These are phyloP conservation scores for Pleurotus citrinopileatus DNA, from an alignment of 768 basidiomycete genomes.

Conservation along the genomic window DNA sequence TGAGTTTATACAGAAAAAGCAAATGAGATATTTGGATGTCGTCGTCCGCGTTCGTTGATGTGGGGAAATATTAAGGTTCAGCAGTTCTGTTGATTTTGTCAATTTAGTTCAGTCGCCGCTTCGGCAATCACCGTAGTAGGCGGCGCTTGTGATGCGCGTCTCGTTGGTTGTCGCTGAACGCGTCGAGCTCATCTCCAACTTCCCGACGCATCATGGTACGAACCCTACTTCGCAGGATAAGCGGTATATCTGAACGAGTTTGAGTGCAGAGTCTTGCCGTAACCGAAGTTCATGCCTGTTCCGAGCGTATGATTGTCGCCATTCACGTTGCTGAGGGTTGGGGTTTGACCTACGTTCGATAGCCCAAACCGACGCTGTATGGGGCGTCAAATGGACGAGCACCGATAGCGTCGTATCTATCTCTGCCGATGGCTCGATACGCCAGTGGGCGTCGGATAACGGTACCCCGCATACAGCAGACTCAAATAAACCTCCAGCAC, in stretches of 20 bases:
- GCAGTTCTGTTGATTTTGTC: constrained; percentile 22
- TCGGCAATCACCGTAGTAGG: constrained; percentile 47
- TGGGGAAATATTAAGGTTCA: constrained; percentile 59
- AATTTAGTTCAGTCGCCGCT: constrained; percentile 49
- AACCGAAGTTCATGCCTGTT: constrained; percentile 67
- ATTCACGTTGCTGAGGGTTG: constrained; percentile 19
- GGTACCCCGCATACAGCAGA: constrained; percentile 57
- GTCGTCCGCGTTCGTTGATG: constrained; percentile 97
- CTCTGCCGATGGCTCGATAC: constrained; percentile 76
- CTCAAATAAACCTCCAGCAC: constrained; percentile 55
- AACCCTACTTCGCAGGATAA: too few relatives aligned
- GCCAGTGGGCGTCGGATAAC: constrained; percentile 66
- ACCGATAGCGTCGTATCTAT: constrained; percentile 64
- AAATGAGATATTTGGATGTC: constrained; percentile 54
- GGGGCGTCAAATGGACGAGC: constrained; percentile 74
- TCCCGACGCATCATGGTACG: not conserved
- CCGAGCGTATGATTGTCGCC: constrained; percentile 60
- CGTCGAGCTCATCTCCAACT: not conserved
- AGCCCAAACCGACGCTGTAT: constrained; percentile 81
- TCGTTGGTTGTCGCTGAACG: not conserved
- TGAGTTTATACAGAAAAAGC: constrained; percentile 23
- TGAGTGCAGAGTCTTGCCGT: constrained; percentile 73
- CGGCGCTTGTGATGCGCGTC: constrained; percentile 21
- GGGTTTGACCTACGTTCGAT: constrained; percentile 19
- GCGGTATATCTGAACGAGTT: too few relatives aligned